phyloP scores from a whole-genome alignment of 192 early-diverging fungal species.

The Spinellus fusiger region DNA sequence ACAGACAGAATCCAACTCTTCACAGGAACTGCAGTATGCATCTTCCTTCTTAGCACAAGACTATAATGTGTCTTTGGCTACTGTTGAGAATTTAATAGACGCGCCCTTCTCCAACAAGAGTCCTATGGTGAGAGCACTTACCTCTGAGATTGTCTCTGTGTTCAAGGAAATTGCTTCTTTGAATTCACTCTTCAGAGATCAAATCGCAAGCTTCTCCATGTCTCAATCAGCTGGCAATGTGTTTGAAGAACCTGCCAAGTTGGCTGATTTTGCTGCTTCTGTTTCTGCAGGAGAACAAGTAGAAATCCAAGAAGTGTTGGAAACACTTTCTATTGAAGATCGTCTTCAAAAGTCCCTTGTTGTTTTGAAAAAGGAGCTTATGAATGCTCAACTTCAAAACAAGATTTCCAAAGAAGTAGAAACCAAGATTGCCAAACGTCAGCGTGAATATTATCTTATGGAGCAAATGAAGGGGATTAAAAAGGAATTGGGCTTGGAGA shows the following conservation, averaged over 20 bases:
- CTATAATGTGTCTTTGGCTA: conserved; percentile 72
- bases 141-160: conserved; percentile 91
- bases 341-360: conserved; percentile 87
- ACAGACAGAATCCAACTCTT: too few species aligned
- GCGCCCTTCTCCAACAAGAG: conserved; percentile 82
- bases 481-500: conserved; percentile 96
- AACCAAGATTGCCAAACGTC: conserved; percentile 92
- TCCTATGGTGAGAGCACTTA: conserved; percentile 83
- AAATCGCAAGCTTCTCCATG: conserved; percentile 96
- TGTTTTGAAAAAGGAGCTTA: conserved; percentile 95
- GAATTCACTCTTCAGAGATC: conserved; percentile 96
- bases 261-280: conserved; percentile 97
- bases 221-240: conserved; percentile 92
- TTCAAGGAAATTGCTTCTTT: conserved; percentile 93
- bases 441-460: conserved; percentile 99
- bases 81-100: conserved; percentile 85
- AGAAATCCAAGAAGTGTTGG: conserved; percentile 90
- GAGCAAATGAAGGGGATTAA: conserved; percentile 99
- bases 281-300: conserved; percentile 88
- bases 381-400: conserved; percentile 95
- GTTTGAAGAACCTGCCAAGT: conserved; percentile 88
- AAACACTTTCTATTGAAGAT: conserved; percentile 83
- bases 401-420: conserved; percentile 98
- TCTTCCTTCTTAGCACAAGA: conserved; percentile 51
- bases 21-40: conserved; percentile 27